Percentiles rank a stretch among this genome's conserved stretches.
Evolutionary conservation across 2,329 filamentous ascomycete genomes (phyloP).

Genomic region (Dactylonectria macrodidyma): DNA sequence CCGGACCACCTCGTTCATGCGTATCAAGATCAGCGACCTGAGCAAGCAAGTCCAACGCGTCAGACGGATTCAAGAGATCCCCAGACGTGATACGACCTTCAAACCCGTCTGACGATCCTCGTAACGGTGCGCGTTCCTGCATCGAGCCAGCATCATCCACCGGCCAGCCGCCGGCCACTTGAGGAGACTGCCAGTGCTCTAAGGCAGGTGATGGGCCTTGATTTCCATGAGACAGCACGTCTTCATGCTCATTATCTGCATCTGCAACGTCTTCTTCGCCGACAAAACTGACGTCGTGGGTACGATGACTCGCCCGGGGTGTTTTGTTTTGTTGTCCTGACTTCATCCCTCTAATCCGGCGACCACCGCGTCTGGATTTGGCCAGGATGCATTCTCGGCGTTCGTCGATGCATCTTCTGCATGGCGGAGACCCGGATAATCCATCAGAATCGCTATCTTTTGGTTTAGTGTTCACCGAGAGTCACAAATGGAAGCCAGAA

Average conservation of each 20-base stretch:
- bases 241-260: neutral
- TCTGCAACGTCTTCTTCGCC: constrained; percentile 4
- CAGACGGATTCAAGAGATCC: constrained; percentile 59
- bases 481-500: neutral
- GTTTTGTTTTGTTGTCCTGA: neutral
- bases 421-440: constrained; percentile 54
- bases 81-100: constrained; percentile 59
- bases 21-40: constrained; percentile 58
- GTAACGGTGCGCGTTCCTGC: constrained; percentile 5
- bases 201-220: neutral
- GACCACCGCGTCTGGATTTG: constrained; percentile 57
- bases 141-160: neutral
- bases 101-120: constrained; percentile 37
- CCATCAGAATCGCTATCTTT: constrained; percentile 50
- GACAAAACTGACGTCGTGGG: constrained; percentile 14
- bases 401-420: constrained; percentile 56
- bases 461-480: neutral
- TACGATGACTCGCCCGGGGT: neutral
- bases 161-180: neutral
- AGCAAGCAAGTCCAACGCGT: constrained; percentile 58
- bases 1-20: constrained; percentile 27
- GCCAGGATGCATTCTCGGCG: constrained; percentile 57
- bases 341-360: constrained; percentile 49
- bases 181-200: neutral
- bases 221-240: neutral